phyloP scores from a whole-genome alignment of 2,329 filamentous ascomycete species.

The Biscogniauxia sp. region DNA sequence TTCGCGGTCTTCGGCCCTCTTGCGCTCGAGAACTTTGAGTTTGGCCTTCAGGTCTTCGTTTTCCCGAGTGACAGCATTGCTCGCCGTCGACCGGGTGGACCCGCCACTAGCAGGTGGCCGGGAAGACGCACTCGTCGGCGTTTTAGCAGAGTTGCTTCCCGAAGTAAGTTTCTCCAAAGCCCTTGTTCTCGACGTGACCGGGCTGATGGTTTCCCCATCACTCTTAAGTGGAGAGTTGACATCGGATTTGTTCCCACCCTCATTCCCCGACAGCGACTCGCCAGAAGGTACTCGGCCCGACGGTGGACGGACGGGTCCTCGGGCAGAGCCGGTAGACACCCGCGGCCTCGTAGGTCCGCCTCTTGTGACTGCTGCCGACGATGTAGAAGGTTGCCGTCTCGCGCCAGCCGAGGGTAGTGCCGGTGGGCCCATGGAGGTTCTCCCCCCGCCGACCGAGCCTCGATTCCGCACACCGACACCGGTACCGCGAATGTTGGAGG shows the following conservation, averaged over 20 bases:
- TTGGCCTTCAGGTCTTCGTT: constrained; percentile 89
- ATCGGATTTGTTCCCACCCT: constrained; percentile 39
- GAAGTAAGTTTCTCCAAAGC: constrained; percentile 51
- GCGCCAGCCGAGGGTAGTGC: constrained; percentile 44
- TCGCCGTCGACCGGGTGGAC: constrained; percentile 41
- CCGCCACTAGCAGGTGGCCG: constrained; percentile 29
- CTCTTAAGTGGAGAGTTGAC: constrained; percentile 49
- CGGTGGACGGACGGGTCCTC: constrained; percentile 38
- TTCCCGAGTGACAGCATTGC: constrained; percentile 58
- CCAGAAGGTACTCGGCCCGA: constrained; percentile 44
- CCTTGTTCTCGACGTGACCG: constrained; percentile 48
- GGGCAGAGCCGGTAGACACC: constrained; percentile 34
- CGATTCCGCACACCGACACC: constrained; percentile 51
- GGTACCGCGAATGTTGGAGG: constrained; percentile 52
- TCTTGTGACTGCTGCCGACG: constrained; percentile 39
- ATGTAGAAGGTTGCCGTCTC: constrained; percentile 44
- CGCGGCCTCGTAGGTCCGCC: constrained; percentile 38
- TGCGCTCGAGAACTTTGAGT: constrained; percentile 81
- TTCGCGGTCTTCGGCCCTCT: constrained; percentile 80
- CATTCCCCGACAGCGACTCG: constrained; percentile 45
- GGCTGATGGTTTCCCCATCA: constrained; percentile 51
- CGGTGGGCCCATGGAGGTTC: constrained; percentile 69
- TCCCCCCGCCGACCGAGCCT: constrained; percentile 50
- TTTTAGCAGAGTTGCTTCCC: constrained; percentile 28
- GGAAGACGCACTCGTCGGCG: constrained; percentile 28